phyloP scores from a whole-genome alignment of 2,329 filamentous ascomycete genomes.

The Chaetomium strumarium region DNA sequence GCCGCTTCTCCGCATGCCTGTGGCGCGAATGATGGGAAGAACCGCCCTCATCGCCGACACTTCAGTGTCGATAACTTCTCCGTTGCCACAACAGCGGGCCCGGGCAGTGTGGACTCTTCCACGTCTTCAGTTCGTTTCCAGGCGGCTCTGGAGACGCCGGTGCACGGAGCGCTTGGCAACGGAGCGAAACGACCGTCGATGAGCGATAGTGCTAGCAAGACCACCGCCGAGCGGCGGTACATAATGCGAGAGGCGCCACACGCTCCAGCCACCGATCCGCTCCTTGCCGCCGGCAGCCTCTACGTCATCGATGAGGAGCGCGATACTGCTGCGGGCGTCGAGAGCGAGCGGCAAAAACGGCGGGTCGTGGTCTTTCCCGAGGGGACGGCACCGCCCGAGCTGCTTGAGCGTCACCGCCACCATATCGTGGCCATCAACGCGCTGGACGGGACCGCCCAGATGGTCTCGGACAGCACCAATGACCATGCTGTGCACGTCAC shows the following conservation, averaged over 20 bases:
- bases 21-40: conserved; percentile 6
- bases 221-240: conserved; percentile 19
- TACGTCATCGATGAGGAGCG: conserved; percentile 24
- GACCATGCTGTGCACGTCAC: conserved; percentile 21
- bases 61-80: conserved; percentile 26
- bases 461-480: conserved; percentile 13
- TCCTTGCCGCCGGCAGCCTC: conserved; percentile 22
- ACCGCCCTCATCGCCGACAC: conserved; percentile 19
- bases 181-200: not conserved
- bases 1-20: conserved; percentile 5
- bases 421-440: conserved; percentile 24
- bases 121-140: conserved; percentile 22
- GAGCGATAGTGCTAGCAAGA: conserved; percentile 3
- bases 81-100: conserved; percentile 16
- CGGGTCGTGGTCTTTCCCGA: conserved; percentile 26
- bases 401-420: conserved; percentile 20
- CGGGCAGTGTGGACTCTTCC: conserved; percentile 17
- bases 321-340: conserved; percentile 7
- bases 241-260: conserved; percentile 25
- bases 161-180: not conserved
- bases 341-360: conserved; percentile 14
- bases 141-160: conserved; percentile 19
- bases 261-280: conserved; percentile 21
- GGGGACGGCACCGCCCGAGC: conserved; percentile 19
- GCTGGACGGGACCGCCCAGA: conserved; percentile 20